Percentiles rank a stretch among this genome's conserved stretches.
These are phyloP conservation scores for Dispira simplex DNA, from an alignment of 192 early-diverging fungal species.

Conservation along the genomic window DNA sequence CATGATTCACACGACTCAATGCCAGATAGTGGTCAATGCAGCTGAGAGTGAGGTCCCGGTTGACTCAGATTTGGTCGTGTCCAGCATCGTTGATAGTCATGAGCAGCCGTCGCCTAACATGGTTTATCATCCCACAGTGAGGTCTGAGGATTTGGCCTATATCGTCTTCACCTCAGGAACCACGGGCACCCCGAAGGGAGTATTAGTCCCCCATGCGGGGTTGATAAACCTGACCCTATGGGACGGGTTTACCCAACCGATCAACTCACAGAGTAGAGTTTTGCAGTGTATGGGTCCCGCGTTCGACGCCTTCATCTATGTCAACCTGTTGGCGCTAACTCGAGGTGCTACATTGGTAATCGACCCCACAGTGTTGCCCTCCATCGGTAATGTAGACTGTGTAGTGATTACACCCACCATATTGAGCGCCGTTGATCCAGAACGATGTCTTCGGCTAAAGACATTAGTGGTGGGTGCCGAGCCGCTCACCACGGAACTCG, in stretches of 20 bases:
- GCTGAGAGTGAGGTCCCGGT: too few relatives aligned
- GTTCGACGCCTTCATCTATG: background rate
- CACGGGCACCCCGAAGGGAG: constrained; percentile 20
- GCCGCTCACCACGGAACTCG: background rate
- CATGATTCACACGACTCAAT: background rate
- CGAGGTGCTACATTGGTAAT: background rate
- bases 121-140: too few relatives aligned
- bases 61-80: too few relatives aligned
- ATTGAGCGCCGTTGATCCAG: background rate
- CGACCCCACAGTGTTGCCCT: background rate
- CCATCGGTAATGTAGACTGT: background rate
- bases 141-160: background rate
- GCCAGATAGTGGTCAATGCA: background rate
- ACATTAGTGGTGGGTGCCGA: background rate
- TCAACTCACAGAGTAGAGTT: background rate
- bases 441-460: background rate
- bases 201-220: constrained; percentile 8
- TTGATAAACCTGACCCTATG: background rate
- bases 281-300: background rate
- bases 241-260: too few relatives aligned
- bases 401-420: background rate
- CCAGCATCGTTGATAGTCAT: too few relatives aligned
- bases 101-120: too few relatives aligned
- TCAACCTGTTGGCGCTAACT: background rate
- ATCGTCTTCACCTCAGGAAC: constrained; percentile 18